Percentiles rank a stretch among this genome's conserved stretches.
phyloP scores from a whole-genome alignment of 371 early-diverging fungal species.

The Mortierella sp. region DNA sequence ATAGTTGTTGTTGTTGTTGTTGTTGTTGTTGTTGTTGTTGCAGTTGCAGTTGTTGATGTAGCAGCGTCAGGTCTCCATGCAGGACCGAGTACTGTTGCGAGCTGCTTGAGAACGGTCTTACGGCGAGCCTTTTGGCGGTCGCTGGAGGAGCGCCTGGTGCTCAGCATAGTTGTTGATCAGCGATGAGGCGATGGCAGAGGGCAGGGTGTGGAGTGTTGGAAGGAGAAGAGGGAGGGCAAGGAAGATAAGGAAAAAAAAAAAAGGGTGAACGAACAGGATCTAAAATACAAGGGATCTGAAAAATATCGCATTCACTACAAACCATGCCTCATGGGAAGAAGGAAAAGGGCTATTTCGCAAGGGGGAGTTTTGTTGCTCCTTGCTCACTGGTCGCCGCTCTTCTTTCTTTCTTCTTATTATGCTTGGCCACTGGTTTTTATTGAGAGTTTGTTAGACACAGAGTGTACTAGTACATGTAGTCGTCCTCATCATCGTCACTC shows the following conservation, averaged over 20 bases:
- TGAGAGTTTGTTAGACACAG: too few relatives aligned
- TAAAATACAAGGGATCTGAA: background rate
- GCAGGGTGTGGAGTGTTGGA: background rate
- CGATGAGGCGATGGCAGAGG: background rate
- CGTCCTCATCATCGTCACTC: conserved; percentile 26
- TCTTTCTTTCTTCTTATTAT: background rate
- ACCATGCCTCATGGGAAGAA: too few relatives aligned
- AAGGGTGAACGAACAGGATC: background rate
- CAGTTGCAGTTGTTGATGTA: background rate
- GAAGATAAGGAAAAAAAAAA: background rate
- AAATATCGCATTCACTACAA: background rate
- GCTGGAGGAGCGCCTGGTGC: background rate
- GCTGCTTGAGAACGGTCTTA: conserved; percentile 24
- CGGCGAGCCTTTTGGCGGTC: conserved; percentile 14
- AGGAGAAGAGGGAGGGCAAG: too few relatives aligned
- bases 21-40: background rate
- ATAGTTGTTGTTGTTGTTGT: background rate
- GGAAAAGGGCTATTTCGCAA: too few relatives aligned
- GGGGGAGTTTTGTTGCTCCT: background rate
- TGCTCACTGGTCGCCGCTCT: too few relatives aligned
- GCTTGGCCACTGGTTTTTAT: too few relatives aligned
- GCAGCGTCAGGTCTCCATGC: conserved; percentile 18
- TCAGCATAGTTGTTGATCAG: conserved; percentile 1
- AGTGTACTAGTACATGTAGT: conserved; percentile 30
- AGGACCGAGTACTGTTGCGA: conserved; percentile 31